Conservation (phyloP, 345 rosid genomes). For the Melaleuca alternifolia region DNA sequence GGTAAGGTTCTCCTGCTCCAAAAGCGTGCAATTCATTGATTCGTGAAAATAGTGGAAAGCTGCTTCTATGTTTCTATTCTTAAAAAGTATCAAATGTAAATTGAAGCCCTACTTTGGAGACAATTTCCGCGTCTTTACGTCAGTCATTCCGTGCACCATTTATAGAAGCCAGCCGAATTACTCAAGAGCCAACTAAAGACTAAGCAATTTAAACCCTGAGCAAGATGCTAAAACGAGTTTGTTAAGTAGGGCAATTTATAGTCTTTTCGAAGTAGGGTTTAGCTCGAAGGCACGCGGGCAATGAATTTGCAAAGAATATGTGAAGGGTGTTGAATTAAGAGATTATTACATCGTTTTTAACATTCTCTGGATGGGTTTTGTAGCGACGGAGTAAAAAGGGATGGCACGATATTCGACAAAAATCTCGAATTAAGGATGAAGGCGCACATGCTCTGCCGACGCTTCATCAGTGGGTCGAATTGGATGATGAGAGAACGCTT, state of each 20-base stretch:
- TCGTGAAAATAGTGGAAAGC: not conserved
- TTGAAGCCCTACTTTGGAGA: not conserved
- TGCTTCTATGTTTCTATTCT: not conserved
- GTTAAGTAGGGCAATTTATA: not conserved
- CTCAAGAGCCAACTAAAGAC: not conserved
- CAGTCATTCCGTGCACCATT: not conserved
- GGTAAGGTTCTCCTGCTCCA: not conserved
- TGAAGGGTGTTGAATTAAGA: not conserved
- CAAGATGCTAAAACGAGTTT: not conserved
- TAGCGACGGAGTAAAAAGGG: not conserved
- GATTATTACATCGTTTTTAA: not conserved
- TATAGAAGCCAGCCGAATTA: rapidly evolving
- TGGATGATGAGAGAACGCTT: not conserved
- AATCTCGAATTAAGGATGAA: not conserved
- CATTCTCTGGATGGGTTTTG: not conserved
- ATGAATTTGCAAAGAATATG: not conserved
- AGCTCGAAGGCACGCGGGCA: not conserved
- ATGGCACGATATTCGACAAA: not conserved
- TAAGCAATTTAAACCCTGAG: not conserved
- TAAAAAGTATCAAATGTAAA: not conserved
- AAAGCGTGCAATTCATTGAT: not conserved
- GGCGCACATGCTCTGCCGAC: not conserved
- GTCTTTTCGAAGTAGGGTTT: not conserved
- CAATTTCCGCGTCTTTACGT: not conserved
- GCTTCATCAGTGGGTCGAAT: not conserved